These are phyloP conservation scores for Gyromitra esculenta DNA, from an alignment of 2,329 filamentous ascomycete species.

Conservation along the genomic window DNA sequence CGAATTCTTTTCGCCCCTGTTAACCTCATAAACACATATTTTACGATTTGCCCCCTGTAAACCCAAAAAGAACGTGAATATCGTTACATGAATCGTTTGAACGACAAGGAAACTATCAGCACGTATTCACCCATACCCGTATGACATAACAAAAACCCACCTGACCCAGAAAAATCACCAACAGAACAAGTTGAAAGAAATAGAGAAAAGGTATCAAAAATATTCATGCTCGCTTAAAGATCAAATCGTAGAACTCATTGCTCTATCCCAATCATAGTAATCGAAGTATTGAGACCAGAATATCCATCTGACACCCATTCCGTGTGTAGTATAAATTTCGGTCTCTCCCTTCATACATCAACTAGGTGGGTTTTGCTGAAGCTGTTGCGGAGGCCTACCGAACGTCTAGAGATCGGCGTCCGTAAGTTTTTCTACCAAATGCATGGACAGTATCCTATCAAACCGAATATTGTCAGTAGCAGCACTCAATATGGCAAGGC, in stretches of 20 bases:
- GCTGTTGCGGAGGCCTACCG: neutral
- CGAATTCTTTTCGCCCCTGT: neutral
- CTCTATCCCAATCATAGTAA: neutral
- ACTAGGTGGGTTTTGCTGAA: neutral
- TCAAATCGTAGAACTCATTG: conserved; percentile 40
- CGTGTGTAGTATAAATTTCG: neutral
- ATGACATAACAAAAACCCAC: neutral
- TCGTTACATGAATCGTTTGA: neutral
- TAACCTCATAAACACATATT: neutral
- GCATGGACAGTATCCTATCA: conserved; percentile 55
- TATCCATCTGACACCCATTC: no score
- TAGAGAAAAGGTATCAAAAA: conserved; percentile 24
- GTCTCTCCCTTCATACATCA: neutral
- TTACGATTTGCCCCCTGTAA: neutral
- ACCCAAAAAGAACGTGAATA: neutral
- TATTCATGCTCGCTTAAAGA: neutral
- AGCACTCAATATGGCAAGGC: neutral
- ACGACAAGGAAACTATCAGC: neutral
- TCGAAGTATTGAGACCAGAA: neutral
- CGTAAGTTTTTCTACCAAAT: conserved; percentile 54
- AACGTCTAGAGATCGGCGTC: conserved; percentile 38
- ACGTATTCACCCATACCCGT: neutral
- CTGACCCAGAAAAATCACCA: neutral
- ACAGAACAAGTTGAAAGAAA: neutral
- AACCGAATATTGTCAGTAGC: conserved; percentile 35